Evolutionary conservation across 2,329 filamentous ascomycete genomes (phyloP), one percentile per base, ranked within the genome.

Genomic region (Colletotrichum musicola): DNA sequence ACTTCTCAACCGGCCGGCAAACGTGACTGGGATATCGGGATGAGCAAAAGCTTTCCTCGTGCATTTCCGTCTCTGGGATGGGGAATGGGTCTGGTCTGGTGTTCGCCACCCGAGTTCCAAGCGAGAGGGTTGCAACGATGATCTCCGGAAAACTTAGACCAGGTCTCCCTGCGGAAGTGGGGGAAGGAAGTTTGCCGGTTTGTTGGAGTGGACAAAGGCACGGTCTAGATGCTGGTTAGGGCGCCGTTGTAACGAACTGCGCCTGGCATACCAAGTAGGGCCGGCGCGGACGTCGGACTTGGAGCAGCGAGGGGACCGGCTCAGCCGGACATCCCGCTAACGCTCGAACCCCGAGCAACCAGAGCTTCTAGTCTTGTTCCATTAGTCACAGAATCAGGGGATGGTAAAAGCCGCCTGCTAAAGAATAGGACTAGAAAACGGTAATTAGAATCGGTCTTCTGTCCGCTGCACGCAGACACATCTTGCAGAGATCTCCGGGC

Each of bases 91-190:
- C 22, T 22, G 22, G 22, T 22, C 22, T 22, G 30, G 44, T 22
- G 22, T 51, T 60, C 27, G 54, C 65, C 61, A 59, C 65, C 6
- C 38, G 20, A 30, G 49, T 64, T 56, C 53, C 61, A 59, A 27
- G 40, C 38, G 22, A 40, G 55, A 60, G 62, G 65, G 55, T 50
- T 62, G 47, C 62, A 38, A 27, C 64, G 64, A 68, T 68, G 54
- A 68, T 68, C 49, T 68, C 61, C 55, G 65, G 38, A 10, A 14
- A 10, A 9, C 10, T 46, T 42, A 14, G 16, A 27, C 54, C 30
- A 20, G 55, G 30, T 6, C 13, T n/a, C 61, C 55, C 22, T 64
- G 42, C 5, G 16, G 25, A 9, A 22, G 7, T 6, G 2, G 30
- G 20, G 40, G 40, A 16, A 51, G n/a, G 46, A 1, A 22, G 10